A percentile compares a stretch with the other conserved stretches of the same genome.
Conservation (phyloP, 768 basidiomycete genomes). For the Xanthoconium purpureum region DNA sequence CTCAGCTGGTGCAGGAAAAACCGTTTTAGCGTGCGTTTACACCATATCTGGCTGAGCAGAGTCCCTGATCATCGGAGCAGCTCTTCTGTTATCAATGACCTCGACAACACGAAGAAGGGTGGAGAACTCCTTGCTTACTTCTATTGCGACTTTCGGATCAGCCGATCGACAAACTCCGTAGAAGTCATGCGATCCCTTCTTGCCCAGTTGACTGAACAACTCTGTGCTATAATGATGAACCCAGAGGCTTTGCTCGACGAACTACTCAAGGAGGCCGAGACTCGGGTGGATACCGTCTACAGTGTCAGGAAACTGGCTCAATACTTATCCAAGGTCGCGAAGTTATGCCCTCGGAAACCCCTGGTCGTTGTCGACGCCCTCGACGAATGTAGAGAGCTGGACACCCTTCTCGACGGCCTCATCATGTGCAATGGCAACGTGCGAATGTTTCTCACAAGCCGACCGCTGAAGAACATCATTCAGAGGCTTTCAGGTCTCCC, state of each 20-base stretch:
- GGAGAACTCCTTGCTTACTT: slow-evolving; percentile 10
- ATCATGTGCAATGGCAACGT: background rate
- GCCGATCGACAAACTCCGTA: slow-evolving; percentile 4
- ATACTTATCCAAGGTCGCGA: background rate
- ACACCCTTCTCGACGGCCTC: slow-evolving; percentile 11
- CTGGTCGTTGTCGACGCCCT: slow-evolving; percentile 20
- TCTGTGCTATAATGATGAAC: background rate
- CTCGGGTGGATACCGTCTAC: background rate
- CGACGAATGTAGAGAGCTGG: slow-evolving; percentile 18
- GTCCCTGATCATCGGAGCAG: too few species aligned
- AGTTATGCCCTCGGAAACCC: background rate
- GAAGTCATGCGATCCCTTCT: slow-evolving; percentile 20
- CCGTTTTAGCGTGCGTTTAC: too few species aligned
- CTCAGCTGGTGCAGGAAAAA: too few species aligned
- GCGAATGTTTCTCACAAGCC: slow-evolving; percentile 9
- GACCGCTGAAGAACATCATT: slow-evolving; percentile 5
- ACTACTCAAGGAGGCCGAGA: slow-evolving; percentile 1
- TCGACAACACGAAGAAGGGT: background rate
- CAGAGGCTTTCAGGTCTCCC: background rate
- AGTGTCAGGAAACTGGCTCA: background rate
- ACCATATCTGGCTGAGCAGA: too few species aligned
- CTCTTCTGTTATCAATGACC: background rate
- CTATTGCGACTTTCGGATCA: slow-evolving; percentile 21
- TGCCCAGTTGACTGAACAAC: slow-evolving; percentile 3
- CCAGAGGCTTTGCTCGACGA: slow-evolving; percentile 1